Evolutionary conservation across 2,329 filamentous ascomycete species (phyloP), one percentile per base, ranked within the genome.

Genomic region (Orbilia quercus): DNA sequence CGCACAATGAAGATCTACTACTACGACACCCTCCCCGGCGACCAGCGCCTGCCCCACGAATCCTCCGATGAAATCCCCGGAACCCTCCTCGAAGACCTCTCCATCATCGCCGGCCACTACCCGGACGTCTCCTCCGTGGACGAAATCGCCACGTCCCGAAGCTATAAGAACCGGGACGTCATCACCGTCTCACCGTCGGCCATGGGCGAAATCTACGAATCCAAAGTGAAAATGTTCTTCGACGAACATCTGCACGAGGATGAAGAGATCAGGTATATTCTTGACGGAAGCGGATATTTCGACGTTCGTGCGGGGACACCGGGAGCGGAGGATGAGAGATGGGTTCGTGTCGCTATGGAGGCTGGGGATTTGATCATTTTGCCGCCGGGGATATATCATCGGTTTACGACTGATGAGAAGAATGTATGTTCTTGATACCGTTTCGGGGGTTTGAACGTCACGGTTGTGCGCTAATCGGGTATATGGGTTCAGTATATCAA

Each of bases 231-330:
- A 83, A 87, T 82, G 76, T 99, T 99, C 84, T 99, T 98, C 83
- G 81, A 90, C 78, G 95, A 99, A 84, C 95, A 99, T 81, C 81
- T 99, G 78, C 95, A 99, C 80, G 95, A 99, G 83, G 95, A 99
- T 77, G 95, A 99, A 83, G 95, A 99, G 85, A 99, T 99, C 76
- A 85, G 95, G 51, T 99, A 97, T 79, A 93, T 99, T 76, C 85
- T 92, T 31, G 93, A 90, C 74, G 95, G 95, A 0, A 86, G 87
- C 63, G 95, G 95, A 0, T 99, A 90, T 81, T 99, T 99, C 80
- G 95, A 99, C 81, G 93, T 99, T 1, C 85, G 95, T 53, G 71
- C 70, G n/a, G 74, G 62, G 3, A 36, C 57, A 9, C 69, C 69
- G 1, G 70, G 70, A 3, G 89, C 88, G 79, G 84, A 90, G 80